These are phyloP conservation scores for Trypethelium eluteriae DNA, from an alignment of 495 filamentous ascomycete species.

Conservation along the genomic window DNA sequence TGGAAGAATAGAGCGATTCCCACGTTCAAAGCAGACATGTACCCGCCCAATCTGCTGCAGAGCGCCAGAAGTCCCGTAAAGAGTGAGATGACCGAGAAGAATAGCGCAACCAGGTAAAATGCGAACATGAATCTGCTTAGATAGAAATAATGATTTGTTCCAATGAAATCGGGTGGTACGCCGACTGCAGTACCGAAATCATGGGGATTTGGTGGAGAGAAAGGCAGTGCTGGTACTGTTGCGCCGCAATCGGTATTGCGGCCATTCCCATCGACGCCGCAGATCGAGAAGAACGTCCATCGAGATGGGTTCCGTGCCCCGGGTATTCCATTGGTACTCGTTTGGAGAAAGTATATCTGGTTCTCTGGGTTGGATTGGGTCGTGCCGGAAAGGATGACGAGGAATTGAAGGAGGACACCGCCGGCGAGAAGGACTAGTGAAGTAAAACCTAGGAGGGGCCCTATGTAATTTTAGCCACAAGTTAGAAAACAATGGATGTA, in stretches of 20 bases:
- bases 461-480: slow-evolving; percentile 8
- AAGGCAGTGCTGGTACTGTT: slow-evolving; percentile 51
- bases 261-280: slow-evolving; percentile 45
- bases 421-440: slow-evolving; percentile 70
- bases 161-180: slow-evolving; percentile 50
- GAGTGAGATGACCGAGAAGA: slow-evolving; percentile 55
- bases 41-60: slow-evolving; percentile 53
- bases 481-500: neutral
- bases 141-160: slow-evolving; percentile 55
- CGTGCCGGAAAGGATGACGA: slow-evolving; percentile 67
- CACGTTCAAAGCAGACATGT: slow-evolving; percentile 49
- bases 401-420: slow-evolving; percentile 67
- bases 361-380: slow-evolving; percentile 52
- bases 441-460: slow-evolving; percentile 44
- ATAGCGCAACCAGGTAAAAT: slow-evolving; percentile 61
- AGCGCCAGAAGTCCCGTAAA: slow-evolving; percentile 55
- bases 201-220: slow-evolving; percentile 53
- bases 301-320: slow-evolving; percentile 55
- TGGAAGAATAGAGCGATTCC: slow-evolving; percentile 56
- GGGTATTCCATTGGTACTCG: slow-evolving; percentile 58
- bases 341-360: slow-evolving; percentile 74
- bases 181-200: slow-evolving; percentile 49
- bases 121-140: slow-evolving; percentile 62
- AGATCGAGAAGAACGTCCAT: slow-evolving; percentile 87
- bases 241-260: slow-evolving; percentile 48